Evolutionary conservation across 2,329 filamentous ascomycete species (phyloP), one percentile per base, ranked within the genome.

Genomic region (Madurella fahalii): DNA sequence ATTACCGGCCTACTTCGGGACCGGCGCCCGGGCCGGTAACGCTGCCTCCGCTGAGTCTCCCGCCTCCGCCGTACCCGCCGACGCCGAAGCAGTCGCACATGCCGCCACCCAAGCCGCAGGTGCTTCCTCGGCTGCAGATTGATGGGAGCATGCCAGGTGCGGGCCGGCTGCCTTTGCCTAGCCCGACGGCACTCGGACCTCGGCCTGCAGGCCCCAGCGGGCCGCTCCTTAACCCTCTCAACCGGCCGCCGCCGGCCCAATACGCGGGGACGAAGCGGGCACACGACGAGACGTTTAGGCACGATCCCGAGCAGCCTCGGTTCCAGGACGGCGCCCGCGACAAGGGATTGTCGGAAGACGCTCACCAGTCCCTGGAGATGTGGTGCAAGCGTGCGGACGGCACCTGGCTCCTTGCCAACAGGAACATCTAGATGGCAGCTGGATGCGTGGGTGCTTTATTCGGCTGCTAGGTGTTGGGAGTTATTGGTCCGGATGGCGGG

Each of bases 231-330:
- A 55, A 58, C 45, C 59, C 59, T 2, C 37, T 44, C 3, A 43
- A 51, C 9, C 56, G 58, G 16, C 58, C 56, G 30, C 52, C 56
- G 25, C 56, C 56, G 7, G 15, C 51, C 9, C 50, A 47, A 46
- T 58, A 62, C 30, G 63, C 63, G 11, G 63, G 63, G 9, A 59
- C 59, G 2, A 65, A 65, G 54, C 60, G 63, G 1, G 53, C 58
- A 5, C 61, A 58, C 49, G 62, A 60, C 32, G 47, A 63, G 45
- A 54, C 59, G 3, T 65, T 65, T 49, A 37, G 52, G n/a, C 47
- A 37, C 1, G 58, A 60, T 25, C 0, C 16, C 4, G 56, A 61
- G 2, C 15, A 25, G 13, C 34, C 40, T 5, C 57, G 58, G 15
- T 58, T 52, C 52, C 60, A 61, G 37, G 54, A 65, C 40, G 63